These are phyloP conservation scores for Sordaria brevicollis DNA, from an alignment of 495 filamentous ascomycete species.

Conservation along the genomic window DNA sequence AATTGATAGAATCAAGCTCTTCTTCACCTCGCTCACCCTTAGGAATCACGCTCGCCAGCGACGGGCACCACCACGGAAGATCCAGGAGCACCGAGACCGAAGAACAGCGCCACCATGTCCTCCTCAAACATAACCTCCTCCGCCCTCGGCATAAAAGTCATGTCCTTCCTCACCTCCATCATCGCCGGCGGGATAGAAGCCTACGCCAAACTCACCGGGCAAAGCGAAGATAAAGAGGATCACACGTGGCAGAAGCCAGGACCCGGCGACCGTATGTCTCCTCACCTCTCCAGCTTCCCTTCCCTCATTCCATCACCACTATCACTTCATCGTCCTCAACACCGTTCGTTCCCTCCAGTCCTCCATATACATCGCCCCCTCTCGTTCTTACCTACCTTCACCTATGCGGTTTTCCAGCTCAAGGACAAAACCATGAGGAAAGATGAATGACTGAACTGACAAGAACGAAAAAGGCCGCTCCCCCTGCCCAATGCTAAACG, in stretches of 20 bases:
- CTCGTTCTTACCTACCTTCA: background rate
- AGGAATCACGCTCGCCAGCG: background rate
- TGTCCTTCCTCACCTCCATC: background rate
- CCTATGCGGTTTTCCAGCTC: background rate
- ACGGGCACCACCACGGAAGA: background rate
- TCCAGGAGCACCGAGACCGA: background rate
- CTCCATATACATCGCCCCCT: background rate
- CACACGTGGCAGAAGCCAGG: slow-evolving; percentile 7
- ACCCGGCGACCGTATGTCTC: slow-evolving; percentile 4
- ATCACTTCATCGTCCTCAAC: background rate
- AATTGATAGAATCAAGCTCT: too few species aligned
- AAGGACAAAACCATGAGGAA: background rate
- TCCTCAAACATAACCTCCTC: background rate
- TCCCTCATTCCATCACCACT: background rate
- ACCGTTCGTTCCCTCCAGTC: background rate
- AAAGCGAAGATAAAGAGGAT: background rate
- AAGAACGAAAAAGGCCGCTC: slow-evolving; percentile 12
- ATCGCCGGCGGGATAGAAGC: background rate
- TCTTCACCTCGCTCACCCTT: too few species aligned
- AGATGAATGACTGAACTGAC: background rate
- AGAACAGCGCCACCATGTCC: background rate
- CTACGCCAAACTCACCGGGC: background rate
- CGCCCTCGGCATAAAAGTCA: background rate
- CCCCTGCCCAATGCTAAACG: slow-evolving; percentile 46
- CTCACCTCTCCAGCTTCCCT: background rate